Evolutionary conservation across 1,139 yeast species (phyloP).

Genomic region (Suhomyces wounanorum): DNA sequence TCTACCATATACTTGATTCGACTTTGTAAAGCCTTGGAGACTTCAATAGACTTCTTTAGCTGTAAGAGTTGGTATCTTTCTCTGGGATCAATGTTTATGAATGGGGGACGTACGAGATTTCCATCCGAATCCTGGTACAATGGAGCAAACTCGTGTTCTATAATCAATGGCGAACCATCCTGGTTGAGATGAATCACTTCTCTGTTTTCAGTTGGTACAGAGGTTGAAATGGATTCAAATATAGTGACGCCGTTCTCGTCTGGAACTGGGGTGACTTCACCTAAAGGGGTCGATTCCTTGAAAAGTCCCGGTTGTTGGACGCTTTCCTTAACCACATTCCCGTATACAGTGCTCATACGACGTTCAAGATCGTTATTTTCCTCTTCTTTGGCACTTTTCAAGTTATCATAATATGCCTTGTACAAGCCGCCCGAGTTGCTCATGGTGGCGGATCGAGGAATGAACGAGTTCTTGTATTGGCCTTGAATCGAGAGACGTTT

Average conservation of each 20-base stretch:
- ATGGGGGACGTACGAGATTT: slow-evolving; percentile 48
- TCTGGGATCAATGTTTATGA: slow-evolving; percentile 46
- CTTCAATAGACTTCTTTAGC: slow-evolving; percentile 41
- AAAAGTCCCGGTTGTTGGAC: slow-evolving; percentile 9
- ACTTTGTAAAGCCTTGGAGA: slow-evolving; percentile 35
- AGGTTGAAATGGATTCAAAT: background rate
- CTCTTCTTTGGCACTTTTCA: slow-evolving; percentile 30
- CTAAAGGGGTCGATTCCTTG: slow-evolving; percentile 16
- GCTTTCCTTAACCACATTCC: slow-evolving; percentile 22
- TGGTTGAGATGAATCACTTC: slow-evolving; percentile 3
- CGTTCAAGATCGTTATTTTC: slow-evolving; percentile 33
- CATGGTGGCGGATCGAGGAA: slow-evolving; percentile 34
- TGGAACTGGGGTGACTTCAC: slow-evolving; percentile 8
- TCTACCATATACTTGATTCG: slow-evolving; percentile 42
- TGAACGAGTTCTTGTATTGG: slow-evolving; percentile 21
- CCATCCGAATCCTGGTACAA: slow-evolving; percentile 41
- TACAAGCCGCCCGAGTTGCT: slow-evolving; percentile 26
- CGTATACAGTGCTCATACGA: slow-evolving; percentile 31
- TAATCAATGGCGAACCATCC: slow-evolving; percentile 12
- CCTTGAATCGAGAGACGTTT: slow-evolving; percentile 33
- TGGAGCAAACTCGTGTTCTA: slow-evolving; percentile 36
- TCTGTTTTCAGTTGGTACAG: background rate
- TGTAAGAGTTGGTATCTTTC: slow-evolving; percentile 47
- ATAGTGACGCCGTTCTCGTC: background rate
- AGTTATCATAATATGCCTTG: slow-evolving; percentile 26